Conservation (phyloP, 83 land plant genomes). For the Larix sibirica region DNA sequence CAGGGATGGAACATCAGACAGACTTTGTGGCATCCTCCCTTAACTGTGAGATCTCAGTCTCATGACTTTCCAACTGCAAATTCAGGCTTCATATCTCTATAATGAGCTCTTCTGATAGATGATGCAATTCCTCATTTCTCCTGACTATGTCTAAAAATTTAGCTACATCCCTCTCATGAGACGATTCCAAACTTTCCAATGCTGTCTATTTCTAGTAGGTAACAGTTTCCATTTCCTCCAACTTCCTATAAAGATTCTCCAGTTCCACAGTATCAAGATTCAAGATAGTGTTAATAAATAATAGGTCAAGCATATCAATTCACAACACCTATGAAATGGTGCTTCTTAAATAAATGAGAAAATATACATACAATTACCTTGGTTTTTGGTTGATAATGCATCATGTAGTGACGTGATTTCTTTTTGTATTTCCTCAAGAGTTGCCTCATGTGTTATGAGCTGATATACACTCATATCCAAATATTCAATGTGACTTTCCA, state of each 20-base stretch:
- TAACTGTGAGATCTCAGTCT: too few species aligned
- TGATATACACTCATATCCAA: conserved; percentile 29
- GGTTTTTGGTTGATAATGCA: conserved; percentile 29
- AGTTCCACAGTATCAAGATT: conserved; percentile 32
- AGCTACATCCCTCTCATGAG: conserved; percentile 21
- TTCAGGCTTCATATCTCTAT: conserved; percentile 46
- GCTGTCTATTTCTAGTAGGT: conserved; percentile 21
- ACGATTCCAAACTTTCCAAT: conserved; percentile 16
- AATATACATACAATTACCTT: conserved; percentile 30
- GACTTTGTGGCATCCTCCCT: too few species aligned
- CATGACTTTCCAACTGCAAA: background rate
- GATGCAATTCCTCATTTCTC: conserved; percentile 20
- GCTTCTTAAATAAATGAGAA: background rate
- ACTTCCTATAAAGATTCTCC: background rate
- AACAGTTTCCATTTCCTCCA: conserved; percentile 31
- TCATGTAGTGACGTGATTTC: conserved; percentile 35
- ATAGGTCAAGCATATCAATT: background rate
- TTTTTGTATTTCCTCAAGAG: conserved; percentile 19
- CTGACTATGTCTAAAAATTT: conserved; percentile 39
- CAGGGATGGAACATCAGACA: conserved; percentile 7
- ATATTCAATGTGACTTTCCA: conserved; percentile 38
- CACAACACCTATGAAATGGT: background rate
- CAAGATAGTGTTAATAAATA: conserved; percentile 1
- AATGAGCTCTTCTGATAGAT: conserved; percentile 19
- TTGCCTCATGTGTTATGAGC: too few species aligned